Conservation (phyloP, 805 yeast genomes). For the Soucietia sequanensis region DNA sequence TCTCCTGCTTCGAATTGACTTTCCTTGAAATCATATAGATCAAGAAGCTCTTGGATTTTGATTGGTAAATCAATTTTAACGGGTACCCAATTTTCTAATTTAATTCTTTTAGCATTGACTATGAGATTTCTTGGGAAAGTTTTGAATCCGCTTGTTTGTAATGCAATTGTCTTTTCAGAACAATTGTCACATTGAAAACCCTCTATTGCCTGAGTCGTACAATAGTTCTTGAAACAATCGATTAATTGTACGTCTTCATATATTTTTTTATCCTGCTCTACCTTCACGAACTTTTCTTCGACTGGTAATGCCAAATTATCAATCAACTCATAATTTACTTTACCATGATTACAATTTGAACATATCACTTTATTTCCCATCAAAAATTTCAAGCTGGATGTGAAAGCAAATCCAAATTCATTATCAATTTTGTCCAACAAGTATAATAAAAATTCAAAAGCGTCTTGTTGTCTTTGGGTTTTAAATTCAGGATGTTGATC, state of each 20-base stretch:
- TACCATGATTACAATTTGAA: constrained; percentile 57
- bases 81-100: constrained; percentile 88
- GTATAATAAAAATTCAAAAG: constrained; percentile 81
- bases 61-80: constrained; percentile 76
- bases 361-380: constrained; percentile 64
- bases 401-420: constrained; percentile 44
- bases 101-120: constrained; percentile 75
- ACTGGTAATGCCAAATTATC: constrained; percentile 68
- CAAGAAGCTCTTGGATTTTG: constrained; percentile 38
- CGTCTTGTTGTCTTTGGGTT: constrained; percentile 91
- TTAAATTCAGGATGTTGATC: constrained; percentile 77
- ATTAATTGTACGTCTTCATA: constrained; percentile 51
- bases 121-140: constrained; percentile 72
- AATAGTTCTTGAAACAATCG: constrained; percentile 47
- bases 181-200: constrained; percentile 61
- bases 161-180: constrained; percentile 28
- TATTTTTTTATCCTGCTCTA: constrained; percentile 43
- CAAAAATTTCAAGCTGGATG: constrained; percentile 61
- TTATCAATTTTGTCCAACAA: constrained; percentile 62
- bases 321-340: constrained; percentile 51
- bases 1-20: constrained; percentile 37
- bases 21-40: constrained; percentile 42
- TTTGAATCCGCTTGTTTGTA: constrained; percentile 48
- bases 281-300: constrained; percentile 36
- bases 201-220: constrained; percentile 56